A percentile compares a stretch with the other conserved stretches of the same genome.
phyloP scores from a whole-genome alignment of 164 flowering plant species.

The Vitis amurensis region DNA sequence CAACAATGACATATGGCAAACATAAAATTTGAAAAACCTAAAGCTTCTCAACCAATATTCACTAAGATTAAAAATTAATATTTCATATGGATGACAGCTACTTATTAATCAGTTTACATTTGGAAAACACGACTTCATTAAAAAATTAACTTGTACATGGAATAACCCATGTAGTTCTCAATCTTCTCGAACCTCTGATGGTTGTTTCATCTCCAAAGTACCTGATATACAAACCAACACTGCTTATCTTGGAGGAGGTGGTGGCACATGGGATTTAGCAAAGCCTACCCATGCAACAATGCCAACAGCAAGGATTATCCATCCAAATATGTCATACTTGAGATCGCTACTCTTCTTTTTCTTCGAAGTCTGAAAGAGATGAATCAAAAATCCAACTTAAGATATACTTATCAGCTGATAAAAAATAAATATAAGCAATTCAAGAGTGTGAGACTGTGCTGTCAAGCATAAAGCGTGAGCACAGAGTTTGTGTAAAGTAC shows the following conservation, averaged over 20 bases:
- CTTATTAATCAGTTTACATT: too few species aligned
- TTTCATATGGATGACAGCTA: too few species aligned
- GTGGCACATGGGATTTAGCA: conserved; percentile 61
- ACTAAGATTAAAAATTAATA: too few species aligned
- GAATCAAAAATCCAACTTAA: background rate
- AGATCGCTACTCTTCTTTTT: conserved; percentile 62
- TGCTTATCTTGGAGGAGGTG: conserved; percentile 55
- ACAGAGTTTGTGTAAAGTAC: too few species aligned
- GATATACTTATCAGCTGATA: too few species aligned
- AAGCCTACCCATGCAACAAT: conserved; percentile 70
- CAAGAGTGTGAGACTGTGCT: background rate
- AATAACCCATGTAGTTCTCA: background rate
- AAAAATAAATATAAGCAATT: too few species aligned
- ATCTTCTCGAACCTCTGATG: background rate
- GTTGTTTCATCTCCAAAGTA: background rate
- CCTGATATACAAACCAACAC: background rate
- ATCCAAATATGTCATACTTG: conserved; percentile 70
- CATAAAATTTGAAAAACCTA: too few species aligned
- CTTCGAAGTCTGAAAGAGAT: conserved; percentile 37
- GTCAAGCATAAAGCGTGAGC: too few species aligned
- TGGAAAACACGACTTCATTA: too few species aligned
- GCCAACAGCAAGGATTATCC: conserved; percentile 75
- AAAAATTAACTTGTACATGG: too few species aligned
- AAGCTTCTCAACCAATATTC: too few species aligned
- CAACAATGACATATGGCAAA: too few species aligned